Evolutionary conservation across 768 basidiomycete species (phyloP).

Genomic region (Ephemerocybe angulata): DNA sequence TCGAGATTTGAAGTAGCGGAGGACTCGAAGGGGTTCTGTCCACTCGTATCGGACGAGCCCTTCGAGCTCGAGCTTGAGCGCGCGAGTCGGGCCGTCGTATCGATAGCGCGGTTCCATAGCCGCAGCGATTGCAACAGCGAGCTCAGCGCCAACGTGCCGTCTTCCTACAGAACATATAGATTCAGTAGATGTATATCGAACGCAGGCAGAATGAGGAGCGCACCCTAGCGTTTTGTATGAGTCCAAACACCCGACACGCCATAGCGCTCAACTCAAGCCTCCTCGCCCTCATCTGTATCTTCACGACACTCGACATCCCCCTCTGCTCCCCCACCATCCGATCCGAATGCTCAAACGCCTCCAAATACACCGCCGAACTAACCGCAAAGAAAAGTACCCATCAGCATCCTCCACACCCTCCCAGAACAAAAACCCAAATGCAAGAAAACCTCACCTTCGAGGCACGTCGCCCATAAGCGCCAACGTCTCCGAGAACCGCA

Average conservation of each 20-base stretch:
- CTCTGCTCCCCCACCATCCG: slow-evolving; percentile 42
- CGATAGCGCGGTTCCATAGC: slow-evolving; percentile 77
- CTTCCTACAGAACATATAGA: slow-evolving; percentile 45
- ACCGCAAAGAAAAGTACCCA: slow-evolving; percentile 1
- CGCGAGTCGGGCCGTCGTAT: slow-evolving; percentile 56
- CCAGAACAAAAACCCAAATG: not conserved
- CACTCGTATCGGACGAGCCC: slow-evolving; percentile 19
- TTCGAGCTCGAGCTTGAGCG: slow-evolving; percentile 8
- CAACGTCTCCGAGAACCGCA: slow-evolving; percentile 66
- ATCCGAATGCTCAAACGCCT: slow-evolving; percentile 51
- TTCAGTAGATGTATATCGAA: not conserved
- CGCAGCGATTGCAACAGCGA: slow-evolving; percentile 68
- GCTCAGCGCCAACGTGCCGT: slow-evolving; percentile 52
- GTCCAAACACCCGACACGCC: slow-evolving; percentile 65
- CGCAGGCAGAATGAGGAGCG: slow-evolving; percentile 34
- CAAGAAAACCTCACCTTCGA: slow-evolving; percentile 63
- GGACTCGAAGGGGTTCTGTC: slow-evolving; percentile 58
- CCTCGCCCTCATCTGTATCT: slow-evolving; percentile 56
- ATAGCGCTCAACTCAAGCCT: slow-evolving; percentile 67
- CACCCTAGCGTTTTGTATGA: slow-evolving; percentile 55
- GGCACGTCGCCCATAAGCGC: slow-evolving; percentile 55
- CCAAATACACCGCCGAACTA: slow-evolving; percentile 54
- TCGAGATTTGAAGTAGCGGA: slow-evolving; percentile 38
- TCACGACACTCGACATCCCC: slow-evolving; percentile 45
- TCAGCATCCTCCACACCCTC: not conserved